Percentiles rank a stretch among this genome's conserved stretches.
phyloP scores from a whole-genome alignment of 1,284 basidiomycete species.

The Pisolithus thermaeus region DNA sequence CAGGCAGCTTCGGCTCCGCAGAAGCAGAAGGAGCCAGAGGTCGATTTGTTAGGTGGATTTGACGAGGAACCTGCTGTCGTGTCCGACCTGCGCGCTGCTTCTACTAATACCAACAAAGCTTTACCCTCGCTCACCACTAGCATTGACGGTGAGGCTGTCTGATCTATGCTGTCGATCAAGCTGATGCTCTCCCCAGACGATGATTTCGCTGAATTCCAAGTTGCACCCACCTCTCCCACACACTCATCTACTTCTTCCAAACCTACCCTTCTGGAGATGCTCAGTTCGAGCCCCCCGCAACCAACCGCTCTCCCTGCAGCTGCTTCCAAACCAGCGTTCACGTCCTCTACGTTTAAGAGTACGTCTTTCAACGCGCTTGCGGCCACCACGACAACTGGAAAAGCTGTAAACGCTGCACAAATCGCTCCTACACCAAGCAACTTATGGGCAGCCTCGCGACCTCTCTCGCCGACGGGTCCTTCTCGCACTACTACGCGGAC shows the following conservation, averaged over 20 bases:
- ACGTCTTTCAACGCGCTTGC: conserved; percentile 13
- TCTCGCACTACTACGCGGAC: conserved; percentile 9
- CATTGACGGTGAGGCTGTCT: conserved; percentile 14
- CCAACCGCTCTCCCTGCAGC: conserved; percentile 13
- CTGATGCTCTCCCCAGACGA: conserved; percentile 48
- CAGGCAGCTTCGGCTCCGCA: conserved; percentile 37
- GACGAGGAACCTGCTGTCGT: conserved; percentile 51
- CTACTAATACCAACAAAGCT: conserved; percentile 51
- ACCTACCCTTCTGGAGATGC: conserved; percentile 50
- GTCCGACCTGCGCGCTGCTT: conserved; percentile 15
- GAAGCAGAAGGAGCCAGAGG: conserved; percentile 44
- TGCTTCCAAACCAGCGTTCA: conserved; percentile 10
- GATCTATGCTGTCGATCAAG: neutral
- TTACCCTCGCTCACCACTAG: conserved; percentile 39
- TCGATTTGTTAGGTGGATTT: conserved; percentile 74
- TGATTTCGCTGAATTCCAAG: conserved; percentile 91
- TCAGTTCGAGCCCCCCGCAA: conserved; percentile 32
- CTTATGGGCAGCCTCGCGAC: conserved; percentile 19
- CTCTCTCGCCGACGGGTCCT: conserved; percentile 19
- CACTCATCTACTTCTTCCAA: conserved; percentile 32
- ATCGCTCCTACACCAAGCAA: conserved; percentile 19
- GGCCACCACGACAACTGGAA: conserved; percentile 12
- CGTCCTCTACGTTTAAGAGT: conserved; percentile 8
- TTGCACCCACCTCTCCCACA: conserved; percentile 50
- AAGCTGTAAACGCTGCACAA: conserved; percentile 15